Evolutionary conservation across 805 yeast species (phyloP), one percentile per base, ranked within the genome.

Genomic region (Diddensiella santjacobensis): DNA sequence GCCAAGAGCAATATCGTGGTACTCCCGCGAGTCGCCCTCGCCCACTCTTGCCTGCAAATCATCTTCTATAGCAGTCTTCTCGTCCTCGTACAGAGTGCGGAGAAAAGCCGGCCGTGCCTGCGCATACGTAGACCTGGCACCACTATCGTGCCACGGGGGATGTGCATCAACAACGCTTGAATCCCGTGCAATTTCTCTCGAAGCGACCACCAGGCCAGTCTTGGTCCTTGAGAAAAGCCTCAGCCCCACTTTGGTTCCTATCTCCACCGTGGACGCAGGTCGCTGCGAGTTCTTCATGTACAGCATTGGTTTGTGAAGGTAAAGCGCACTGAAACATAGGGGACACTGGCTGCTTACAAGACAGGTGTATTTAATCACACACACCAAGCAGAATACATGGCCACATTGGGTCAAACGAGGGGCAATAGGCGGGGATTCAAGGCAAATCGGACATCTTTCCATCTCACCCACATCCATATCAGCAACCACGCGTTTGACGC

Each of bases 381-480:
- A 50, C n/a, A 40, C 47, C 30, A 47, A 18, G 33, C 53, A 50
- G 24, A 45, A 50, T 6, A 50, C 37, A 15, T 50, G 50, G 2
- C 48, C 48, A 24, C 53, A 50, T 29, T 38, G 31, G 17, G 50
- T 15, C 18, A 50, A 35, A 33, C 53, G 24, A 3, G 53, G 48
- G 2, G 47, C 53, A 8, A 43, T n/a, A 11, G 50, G 53, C 8
- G 53, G 48, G 29, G 41, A n/a, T 11, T 43, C 44, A n/a, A 50
- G 42, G 35, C 53, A 50, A 19, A 50, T 40, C 8, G 53, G 53
- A 23, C 53, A 50, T 24, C 53, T 19, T 22, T 50, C 53, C 18
- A 43, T 30, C n/a, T 47, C 53, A 40, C 19, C 26, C 10, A 44
- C 10, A 31, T 44, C 52, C 20, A 30, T 39, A 41, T 49, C 49